Percentiles rank a stretch among this genome's conserved stretches.
phyloP scores from a whole-genome alignment of 2,329 filamentous ascomycete genomes.

The Claviceps citrina region DNA sequence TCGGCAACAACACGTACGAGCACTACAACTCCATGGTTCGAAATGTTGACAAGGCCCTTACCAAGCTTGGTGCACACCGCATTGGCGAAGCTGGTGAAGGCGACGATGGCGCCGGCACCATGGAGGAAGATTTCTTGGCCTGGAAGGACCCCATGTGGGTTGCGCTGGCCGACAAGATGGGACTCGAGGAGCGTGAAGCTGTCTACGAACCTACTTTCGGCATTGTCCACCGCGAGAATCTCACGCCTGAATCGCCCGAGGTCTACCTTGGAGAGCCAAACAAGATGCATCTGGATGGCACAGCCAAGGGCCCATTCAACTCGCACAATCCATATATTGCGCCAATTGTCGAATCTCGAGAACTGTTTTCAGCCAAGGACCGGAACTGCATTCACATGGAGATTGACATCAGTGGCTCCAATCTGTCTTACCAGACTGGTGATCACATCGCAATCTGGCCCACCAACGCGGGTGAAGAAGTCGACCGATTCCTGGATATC shows the following conservation, averaged over 20 bases:
- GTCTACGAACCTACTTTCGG: constrained; percentile 88
- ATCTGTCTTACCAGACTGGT: constrained; percentile 85
- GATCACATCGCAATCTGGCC: constrained; percentile 98
- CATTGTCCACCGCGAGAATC: constrained; percentile 58
- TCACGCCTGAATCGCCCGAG: constrained; percentile 58
- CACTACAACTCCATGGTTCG: constrained; percentile 99
- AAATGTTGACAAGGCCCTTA: constrained; percentile 67
- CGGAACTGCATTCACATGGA: constrained; percentile 96
- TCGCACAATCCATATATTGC: constrained; percentile 95
- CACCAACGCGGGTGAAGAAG: constrained; percentile 82
- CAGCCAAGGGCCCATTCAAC: constrained; percentile 78
- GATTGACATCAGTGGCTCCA: constrained; percentile 77
- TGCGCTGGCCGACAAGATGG: constrained; percentile 67
- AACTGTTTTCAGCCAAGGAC: constrained; percentile 78
- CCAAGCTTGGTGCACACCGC: constrained; percentile 66
- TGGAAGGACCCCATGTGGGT: constrained; percentile 99
- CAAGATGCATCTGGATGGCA: constrained; percentile 82
- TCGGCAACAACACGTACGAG: constrained; percentile 98
- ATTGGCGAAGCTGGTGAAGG: constrained; percentile 86
- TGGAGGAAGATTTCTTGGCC: constrained; percentile 97
- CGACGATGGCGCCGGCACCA: constrained; percentile 93
- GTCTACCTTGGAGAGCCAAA: constrained; percentile 95
- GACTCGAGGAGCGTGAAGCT: constrained; percentile 84
- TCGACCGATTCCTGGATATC: constrained; percentile 73
- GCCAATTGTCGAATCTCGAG: constrained; percentile 76